Evolutionary conservation across 805 yeast genomes (phyloP).

Genomic region (Myxozyma melibiosi): DNA sequence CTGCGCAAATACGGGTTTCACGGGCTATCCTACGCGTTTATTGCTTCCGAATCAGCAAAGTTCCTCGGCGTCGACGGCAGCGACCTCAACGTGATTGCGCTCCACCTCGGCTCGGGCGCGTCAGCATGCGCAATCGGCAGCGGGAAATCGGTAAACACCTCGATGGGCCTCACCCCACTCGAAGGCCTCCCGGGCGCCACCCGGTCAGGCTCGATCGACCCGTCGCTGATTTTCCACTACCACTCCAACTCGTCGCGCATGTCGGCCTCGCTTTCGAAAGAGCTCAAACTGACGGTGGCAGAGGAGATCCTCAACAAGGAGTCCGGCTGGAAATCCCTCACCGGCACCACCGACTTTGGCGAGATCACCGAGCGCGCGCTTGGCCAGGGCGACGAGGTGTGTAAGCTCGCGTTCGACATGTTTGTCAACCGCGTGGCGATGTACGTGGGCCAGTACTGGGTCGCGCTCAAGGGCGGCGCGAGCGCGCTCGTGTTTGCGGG

Average conservation of each 20-base stretch:
- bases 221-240: constrained; percentile 32
- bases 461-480: constrained; percentile 26
- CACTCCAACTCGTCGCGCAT: constrained; percentile 29
- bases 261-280: constrained; percentile 29
- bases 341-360: constrained; percentile 35
- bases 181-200: constrained; percentile 36
- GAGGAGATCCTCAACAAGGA: constrained; percentile 32
- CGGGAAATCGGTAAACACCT: constrained; percentile 31
- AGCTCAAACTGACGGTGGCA: constrained; percentile 30
- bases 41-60: constrained; percentile 12
- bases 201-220: constrained; percentile 33
- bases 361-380: constrained; percentile 16
- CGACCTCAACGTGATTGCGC: constrained; percentile 27
- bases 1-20: constrained; percentile 33
- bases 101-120: constrained; percentile 35
- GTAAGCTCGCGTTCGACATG: constrained; percentile 32
- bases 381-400: constrained; percentile 17
- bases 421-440: constrained; percentile 29
- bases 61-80: constrained; percentile 5
- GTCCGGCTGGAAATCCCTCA: constrained; percentile 30
- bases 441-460: constrained; percentile 32
- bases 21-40: constrained; percentile 32
- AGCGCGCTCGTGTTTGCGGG: constrained; percentile 33
- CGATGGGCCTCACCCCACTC: constrained; percentile 35
- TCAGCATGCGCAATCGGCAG: constrained; percentile 31